Percentiles rank a stretch among this genome's conserved stretches.
Conservation (phyloP, 148 eudicot genomes). For the Persicaria tinctoria region DNA sequence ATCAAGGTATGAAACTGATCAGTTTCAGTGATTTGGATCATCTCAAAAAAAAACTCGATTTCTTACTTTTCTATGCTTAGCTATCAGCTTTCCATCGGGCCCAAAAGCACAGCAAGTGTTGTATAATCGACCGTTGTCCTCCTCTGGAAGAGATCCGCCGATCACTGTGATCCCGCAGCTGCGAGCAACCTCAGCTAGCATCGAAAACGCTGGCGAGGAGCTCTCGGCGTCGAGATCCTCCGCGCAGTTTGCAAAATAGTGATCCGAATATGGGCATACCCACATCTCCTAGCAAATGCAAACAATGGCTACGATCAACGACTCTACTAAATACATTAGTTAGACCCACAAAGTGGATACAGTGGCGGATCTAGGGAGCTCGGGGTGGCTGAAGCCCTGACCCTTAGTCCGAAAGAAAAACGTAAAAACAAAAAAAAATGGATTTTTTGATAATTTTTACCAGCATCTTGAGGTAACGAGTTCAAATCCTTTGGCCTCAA, state of each 20-base stretch:
- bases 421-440: no score
- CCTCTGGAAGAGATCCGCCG: constrained; percentile 49
- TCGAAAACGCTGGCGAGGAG: constrained; percentile 22
- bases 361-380: no score
- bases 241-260: constrained; percentile 23
- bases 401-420: no score
- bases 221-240: constrained; percentile 26
- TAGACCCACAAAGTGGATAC: no score
- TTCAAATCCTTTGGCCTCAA: no score
- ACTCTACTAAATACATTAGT: no score
- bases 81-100: constrained; percentile 41
- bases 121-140: constrained; percentile 25
- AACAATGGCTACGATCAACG: neutral
- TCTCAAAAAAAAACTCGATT: neutral
- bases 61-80: constrained; percentile 52
- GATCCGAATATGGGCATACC: constrained; percentile 33
- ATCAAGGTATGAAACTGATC: constrained; percentile 6
- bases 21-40: neutral
- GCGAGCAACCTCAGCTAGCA: constrained; percentile 44
- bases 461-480: no score
- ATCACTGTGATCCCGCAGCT: constrained; percentile 29
- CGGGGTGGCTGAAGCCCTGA: no score
- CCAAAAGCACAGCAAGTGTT: constrained; percentile 55
- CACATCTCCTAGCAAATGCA: constrained; percentile 30
- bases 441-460: no score